Evolutionary conservation across 352 stramenopile genomes (phyloP).

Genomic region (Globisporangium echinulatum): DNA sequence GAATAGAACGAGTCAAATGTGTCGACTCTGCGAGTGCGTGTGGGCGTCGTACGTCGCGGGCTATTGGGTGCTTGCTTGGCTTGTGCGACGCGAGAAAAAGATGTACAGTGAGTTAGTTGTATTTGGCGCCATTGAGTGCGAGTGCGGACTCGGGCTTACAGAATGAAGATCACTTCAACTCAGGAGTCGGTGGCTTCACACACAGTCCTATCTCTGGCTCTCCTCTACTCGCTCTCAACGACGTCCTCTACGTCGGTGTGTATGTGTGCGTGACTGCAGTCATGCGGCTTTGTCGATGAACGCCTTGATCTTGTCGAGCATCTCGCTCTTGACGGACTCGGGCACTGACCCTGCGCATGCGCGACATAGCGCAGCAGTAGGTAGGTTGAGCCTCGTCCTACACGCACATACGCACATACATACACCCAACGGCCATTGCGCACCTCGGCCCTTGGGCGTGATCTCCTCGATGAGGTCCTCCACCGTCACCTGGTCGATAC

Average conservation of each 20-base stretch:
- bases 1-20: too few species aligned
- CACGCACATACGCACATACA: not conserved
- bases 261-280: not conserved
- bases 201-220: too few species aligned
- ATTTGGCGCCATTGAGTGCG: not conserved
- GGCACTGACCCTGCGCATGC: constrained; percentile 54
- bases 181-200: too few species aligned
- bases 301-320: constrained; percentile 88
- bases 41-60: too few species aligned
- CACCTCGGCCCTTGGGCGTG: constrained; percentile 81
- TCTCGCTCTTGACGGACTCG: constrained; percentile 83
- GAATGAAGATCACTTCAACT: too few species aligned
- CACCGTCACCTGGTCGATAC: constrained; percentile 92
- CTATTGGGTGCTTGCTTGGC: too few species aligned
- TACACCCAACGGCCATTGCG: not conserved
- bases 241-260: not conserved
- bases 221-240: too few species aligned
- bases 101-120: not conserved
- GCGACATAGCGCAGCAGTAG: not conserved
- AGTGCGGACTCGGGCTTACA: too few species aligned
- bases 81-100: too few species aligned
- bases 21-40: too few species aligned
- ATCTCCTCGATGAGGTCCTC: constrained; percentile 93
- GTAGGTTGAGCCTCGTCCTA: not conserved
- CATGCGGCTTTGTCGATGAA: constrained; percentile 74